Evolutionary conservation across 192 early-diverging fungal species (phyloP), one percentile per base, ranked within the genome.

Genomic region (Glomus cerebriforme): DNA sequence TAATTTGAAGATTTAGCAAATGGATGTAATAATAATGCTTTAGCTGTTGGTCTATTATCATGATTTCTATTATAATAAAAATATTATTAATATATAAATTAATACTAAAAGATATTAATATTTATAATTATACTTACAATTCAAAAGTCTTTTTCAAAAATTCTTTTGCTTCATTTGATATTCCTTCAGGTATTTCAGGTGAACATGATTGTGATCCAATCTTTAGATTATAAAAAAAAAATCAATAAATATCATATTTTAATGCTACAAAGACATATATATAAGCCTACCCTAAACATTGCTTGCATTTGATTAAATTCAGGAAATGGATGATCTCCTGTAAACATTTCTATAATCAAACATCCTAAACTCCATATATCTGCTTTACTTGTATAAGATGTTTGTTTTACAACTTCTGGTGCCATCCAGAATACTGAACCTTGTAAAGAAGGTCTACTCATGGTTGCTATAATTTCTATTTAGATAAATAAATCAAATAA

Each of bases 341-440:
- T 98, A 79, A 99, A 93, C 98, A 99, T 99, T 86, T 99, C 98
- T 19, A 98, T 91, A 0, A 96, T 90, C 79, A 98, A 87, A 81
- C 97, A 98, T 8, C 97, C 97, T 31, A 99, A 85, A 81, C 92
- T 92, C 96, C 96, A 97, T 45, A 96, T 94, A 80, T 97, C 95
- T 27, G 94, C 95, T 87, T 97, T 98, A 73, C 91, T 88, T 9
- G 95, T 95, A 82, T 98, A 98, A 49, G 93, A 91, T 7, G 93
- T 95, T 82, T 95, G 93, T 83, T 95, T 94, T 72, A 97, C 94
- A 7, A 98, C 96, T 85, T 98, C 98, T 27, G 97, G 98, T 27
- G 98, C 97, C 97, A 98, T 98, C 98, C 98, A 99, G 82, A 95
- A 95, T 34, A 98, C 92, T 0, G 96, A 96, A 0, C 98, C 98